Evolutionary conservation across 768 basidiomycete species (phyloP), one percentile per base, ranked within the genome.

Genomic region (Pleurotus citrinopileatus): DNA sequence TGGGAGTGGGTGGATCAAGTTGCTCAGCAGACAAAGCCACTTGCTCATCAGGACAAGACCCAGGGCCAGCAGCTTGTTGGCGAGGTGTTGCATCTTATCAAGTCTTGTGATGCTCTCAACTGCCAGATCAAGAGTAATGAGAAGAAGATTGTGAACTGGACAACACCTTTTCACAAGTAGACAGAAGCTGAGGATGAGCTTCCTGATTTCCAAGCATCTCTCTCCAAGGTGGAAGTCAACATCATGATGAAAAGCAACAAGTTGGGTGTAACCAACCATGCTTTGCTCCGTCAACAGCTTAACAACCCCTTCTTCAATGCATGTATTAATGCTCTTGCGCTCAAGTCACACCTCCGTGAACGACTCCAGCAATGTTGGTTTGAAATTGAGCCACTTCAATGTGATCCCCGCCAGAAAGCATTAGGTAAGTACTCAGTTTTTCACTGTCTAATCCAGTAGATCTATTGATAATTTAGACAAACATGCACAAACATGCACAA

Each of bases 401-500:
- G 22, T 20, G 19, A 10, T 37, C 15, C 15, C 34, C 19, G 23
- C n/a, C n/a, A 40, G 25, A 37, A 28, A 34, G 34, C 22, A 13
- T 15, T 20, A 19, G 22, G 23, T 43, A 20, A 2, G 8, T 37
- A 19, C n/a, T n/a, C n/a, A n/a, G n/a, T n/a, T n/a, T 42, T 17
- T 38, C 36, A 37, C 38, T 42, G 3, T 38, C 12, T 17, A n/a
- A 52, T 37, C 34, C 13, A 37, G 17, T 37, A 36, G 19, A 4
- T 38, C 3, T 34, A 52, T 19, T 38, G 36, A 10, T 38, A 5
- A 4, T 56, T 46, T 36, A 67, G 66, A 67, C 10, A 20, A 58
- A 3, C 68, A 68, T 34, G 52, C 72, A n/a, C n/a, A n/a, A n/a
- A n/a, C 20, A 53, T 61, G n/a, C 52, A 50, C 1, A n/a, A n/a